Conservation (phyloP, 2,329 filamentous ascomycete genomes). For the Aspergillus intermedius region DNA sequence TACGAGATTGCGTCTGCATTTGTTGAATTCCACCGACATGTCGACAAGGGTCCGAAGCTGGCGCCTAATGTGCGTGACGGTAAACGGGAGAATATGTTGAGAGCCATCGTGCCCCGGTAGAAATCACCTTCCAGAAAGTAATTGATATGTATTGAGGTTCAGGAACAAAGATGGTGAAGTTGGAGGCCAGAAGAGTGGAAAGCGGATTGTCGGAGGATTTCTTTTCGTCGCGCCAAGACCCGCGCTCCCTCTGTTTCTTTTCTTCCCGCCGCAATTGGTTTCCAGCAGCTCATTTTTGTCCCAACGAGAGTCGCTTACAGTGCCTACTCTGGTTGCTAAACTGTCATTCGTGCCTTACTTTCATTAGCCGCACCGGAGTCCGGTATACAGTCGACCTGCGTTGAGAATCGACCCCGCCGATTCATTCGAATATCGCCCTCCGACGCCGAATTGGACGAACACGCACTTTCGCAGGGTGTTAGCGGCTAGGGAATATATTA, state of each 20-base stretch:
- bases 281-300: not conserved
- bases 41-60: slow-evolving; percentile 13
- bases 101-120: slow-evolving; percentile 19
- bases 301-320: too few species aligned
- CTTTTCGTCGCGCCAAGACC: slow-evolving; percentile 27
- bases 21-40: slow-evolving; percentile 31
- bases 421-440: not conserved
- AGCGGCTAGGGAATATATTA: not conserved
- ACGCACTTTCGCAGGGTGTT: not conserved
- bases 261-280: slow-evolving; percentile 17
- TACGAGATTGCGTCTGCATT: slow-evolving; percentile 20
- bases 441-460: not conserved
- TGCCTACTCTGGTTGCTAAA: too few species aligned
- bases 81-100: slow-evolving; percentile 22
- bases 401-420: not conserved
- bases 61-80: slow-evolving; percentile 20
- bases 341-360: not conserved
- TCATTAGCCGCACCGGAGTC: not conserved
- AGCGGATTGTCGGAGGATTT: slow-evolving; percentile 15
- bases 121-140: not conserved
- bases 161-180: too few species aligned
- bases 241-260: slow-evolving; percentile 8
- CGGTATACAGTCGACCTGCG: not conserved
- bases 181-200: slow-evolving; percentile 4
- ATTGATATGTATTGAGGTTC: not conserved